Evolutionary conservation across 1,284 basidiomycete genomes (phyloP).

Genomic region (Naganishia sp.): DNA sequence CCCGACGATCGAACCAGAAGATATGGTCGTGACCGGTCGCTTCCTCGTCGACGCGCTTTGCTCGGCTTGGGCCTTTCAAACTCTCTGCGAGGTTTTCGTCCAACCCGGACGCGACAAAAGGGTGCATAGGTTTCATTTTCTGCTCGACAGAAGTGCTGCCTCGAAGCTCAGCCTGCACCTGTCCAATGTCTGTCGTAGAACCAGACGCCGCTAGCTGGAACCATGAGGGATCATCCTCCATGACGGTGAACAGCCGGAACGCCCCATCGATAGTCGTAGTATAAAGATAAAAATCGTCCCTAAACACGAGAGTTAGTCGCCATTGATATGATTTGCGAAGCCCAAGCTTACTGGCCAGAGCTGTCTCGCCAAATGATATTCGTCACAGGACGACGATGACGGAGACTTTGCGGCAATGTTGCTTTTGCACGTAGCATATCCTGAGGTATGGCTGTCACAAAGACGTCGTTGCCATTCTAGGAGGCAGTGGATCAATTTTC

Average conservation of each 20-base stretch:
- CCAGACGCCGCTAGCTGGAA: slow-evolving; percentile 72
- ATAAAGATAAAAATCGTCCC: slow-evolving; percentile 47
- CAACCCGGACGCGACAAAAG: slow-evolving; percentile 41
- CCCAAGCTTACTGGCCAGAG: background rate
- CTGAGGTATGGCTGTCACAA: background rate
- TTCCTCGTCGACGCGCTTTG: slow-evolving; percentile 3
- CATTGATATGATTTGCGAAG: background rate
- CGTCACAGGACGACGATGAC: slow-evolving; percentile 47
- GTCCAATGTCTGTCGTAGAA: slow-evolving; percentile 63
- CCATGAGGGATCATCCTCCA: slow-evolving; percentile 79
- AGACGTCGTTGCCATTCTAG: slow-evolving; percentile 35
- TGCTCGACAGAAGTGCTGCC: slow-evolving; percentile 43
- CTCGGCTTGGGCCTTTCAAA: slow-evolving; percentile 38
- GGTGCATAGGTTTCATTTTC: slow-evolving; percentile 45
- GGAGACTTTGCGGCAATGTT: slow-evolving; percentile 43
- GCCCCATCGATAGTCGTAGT: slow-evolving; percentile 47
- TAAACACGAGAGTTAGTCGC: slow-evolving; percentile 29
- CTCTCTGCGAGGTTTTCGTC: slow-evolving; percentile 40
- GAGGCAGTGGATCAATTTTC: slow-evolving; percentile 34
- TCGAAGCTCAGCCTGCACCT: slow-evolving; percentile 62
- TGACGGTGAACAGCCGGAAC: slow-evolving; percentile 79
- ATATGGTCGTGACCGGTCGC: slow-evolving; percentile 21
- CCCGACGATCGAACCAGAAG: slow-evolving; percentile 8
- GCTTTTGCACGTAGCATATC: slow-evolving; percentile 30
- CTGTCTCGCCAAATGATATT: slow-evolving; percentile 48